Conservation (phyloP, 1,284 basidiomycete species). For the Cystobasidium sp. region DNA sequence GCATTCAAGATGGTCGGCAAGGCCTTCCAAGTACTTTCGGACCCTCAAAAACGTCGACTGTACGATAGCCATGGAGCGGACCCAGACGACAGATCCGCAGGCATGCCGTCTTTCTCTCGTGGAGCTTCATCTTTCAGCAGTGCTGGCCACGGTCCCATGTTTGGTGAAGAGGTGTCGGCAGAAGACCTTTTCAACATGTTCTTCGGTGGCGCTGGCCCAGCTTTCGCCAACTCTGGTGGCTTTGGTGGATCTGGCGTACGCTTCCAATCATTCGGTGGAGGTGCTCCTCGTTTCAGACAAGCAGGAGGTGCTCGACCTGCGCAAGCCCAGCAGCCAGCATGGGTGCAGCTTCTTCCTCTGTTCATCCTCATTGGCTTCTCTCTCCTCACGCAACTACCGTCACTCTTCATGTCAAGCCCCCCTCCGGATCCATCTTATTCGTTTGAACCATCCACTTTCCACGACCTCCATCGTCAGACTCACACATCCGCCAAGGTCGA, state of each 20-base stretch:
- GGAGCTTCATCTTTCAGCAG: slow-evolving; percentile 59
- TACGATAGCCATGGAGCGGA: slow-evolving; percentile 85
- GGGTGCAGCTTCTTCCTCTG: slow-evolving; percentile 85
- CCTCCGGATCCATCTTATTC: slow-evolving; percentile 80
- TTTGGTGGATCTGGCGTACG: slow-evolving; percentile 61
- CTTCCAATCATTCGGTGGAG: slow-evolving; percentile 61
- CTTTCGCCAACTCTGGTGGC: slow-evolving; percentile 58
- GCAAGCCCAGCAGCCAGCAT: slow-evolving; percentile 61
- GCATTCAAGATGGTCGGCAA: slow-evolving; percentile 99
- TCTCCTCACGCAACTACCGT: slow-evolving; percentile 80
- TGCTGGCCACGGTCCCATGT: slow-evolving; percentile 54
- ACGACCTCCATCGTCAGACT: slow-evolving; percentile 67
- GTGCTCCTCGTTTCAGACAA: slow-evolving; percentile 57
- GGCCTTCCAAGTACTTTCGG: slow-evolving; percentile 58
- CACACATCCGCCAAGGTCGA: slow-evolving; percentile 72
- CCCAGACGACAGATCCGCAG: slow-evolving; percentile 74
- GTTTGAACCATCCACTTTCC: slow-evolving; percentile 64
- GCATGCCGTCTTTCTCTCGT: slow-evolving; percentile 68
- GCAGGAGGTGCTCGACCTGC: slow-evolving; percentile 56
- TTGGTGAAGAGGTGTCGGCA: slow-evolving; percentile 86
- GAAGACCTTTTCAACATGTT: slow-evolving; percentile 99
- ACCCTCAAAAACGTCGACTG: slow-evolving; percentile 85
- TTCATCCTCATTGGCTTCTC: slow-evolving; percentile 82
- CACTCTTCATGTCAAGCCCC: slow-evolving; percentile 66
- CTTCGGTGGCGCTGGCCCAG: slow-evolving; percentile 73